phyloP scores from a whole-genome alignment of 768 basidiomycete genomes.

The Naganishia kalamii region DNA sequence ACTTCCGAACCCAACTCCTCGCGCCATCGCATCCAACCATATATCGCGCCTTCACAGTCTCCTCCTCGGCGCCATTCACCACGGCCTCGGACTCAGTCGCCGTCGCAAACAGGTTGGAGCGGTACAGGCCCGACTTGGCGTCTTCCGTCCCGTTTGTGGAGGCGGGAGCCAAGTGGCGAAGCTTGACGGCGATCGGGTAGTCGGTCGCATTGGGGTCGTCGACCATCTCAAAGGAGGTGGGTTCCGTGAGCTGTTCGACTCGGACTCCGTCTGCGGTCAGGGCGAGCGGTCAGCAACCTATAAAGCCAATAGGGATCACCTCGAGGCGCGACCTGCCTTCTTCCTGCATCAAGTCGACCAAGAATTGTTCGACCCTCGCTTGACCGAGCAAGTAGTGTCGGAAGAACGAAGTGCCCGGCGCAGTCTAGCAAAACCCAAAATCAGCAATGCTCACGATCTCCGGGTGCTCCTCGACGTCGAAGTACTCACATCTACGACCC shows the following conservation, averaged over 20 bases:
- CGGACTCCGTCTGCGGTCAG: neutral
- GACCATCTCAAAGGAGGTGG: neutral
- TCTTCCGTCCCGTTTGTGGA: neutral
- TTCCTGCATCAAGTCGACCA: conserved; percentile 3
- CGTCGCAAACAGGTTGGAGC: conserved; percentile 19
- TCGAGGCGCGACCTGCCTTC: neutral
- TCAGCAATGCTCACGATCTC: neutral
- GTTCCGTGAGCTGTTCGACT: conserved; percentile 17
- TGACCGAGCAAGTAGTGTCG: conserved; percentile 17
- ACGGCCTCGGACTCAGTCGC: neutral
- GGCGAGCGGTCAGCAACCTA: neutral
- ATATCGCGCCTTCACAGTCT: conserved; percentile 6
- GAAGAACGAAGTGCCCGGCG: conserved; percentile 16
- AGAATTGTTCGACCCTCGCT: conserved; percentile 17
- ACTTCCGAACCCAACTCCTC: conserved; percentile 20
- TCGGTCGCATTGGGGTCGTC: neutral
- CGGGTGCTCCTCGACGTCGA: neutral
- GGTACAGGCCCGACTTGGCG: conserved; percentile 17
- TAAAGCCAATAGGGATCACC: too few relatives aligned
- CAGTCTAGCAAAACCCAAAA: neutral
- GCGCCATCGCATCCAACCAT: conserved; percentile 20
- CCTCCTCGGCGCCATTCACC: neutral
- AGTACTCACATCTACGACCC: conserved; percentile 7
- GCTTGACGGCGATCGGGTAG: conserved; percentile 19
- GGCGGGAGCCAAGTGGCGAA: conserved; percentile 1